phyloP scores from a whole-genome alignment of 768 basidiomycete species.

The Lyophyllum atratum region DNA sequence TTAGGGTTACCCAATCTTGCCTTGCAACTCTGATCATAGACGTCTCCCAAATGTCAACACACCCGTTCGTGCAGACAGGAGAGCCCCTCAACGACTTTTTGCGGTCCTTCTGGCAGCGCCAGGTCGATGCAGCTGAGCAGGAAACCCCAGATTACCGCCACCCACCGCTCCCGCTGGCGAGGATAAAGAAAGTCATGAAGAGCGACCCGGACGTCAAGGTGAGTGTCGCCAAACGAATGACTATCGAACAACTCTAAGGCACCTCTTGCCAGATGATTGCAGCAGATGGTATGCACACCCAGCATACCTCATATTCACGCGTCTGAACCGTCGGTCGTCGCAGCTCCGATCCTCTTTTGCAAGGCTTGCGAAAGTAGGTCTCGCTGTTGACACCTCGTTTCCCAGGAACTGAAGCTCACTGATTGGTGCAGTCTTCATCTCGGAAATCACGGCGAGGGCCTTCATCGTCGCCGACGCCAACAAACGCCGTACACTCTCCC shows the following conservation, averaged over 20 bases:
- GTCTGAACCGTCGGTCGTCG: constrained; percentile 12
- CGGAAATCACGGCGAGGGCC: constrained; percentile 94
- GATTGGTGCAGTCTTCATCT: constrained; percentile 78
- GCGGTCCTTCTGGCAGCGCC: constrained; percentile 87
- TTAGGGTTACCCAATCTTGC: constrained; percentile 13
- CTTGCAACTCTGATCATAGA: not conserved
- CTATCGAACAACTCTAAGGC: constrained; percentile 5
- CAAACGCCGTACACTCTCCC: constrained; percentile 93
- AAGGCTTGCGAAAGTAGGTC: constrained; percentile 97
- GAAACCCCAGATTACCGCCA: constrained; percentile 89
- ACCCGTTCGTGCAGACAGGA: constrained; percentile 77
- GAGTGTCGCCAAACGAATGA: constrained; percentile 24
- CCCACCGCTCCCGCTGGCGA: constrained; percentile 86
- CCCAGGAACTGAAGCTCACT: not conserved
- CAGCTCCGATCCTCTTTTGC: constrained; percentile 93
- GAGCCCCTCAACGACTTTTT: constrained; percentile 88
- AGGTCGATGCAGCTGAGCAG: constrained; percentile 83
- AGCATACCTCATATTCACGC: constrained; percentile 16
- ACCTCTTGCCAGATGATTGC: constrained; percentile 83
- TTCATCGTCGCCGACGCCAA: constrained; percentile 95
- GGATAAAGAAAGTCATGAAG: constrained; percentile 99
- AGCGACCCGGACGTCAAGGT: constrained; percentile 97
- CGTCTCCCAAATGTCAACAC: constrained; percentile 23
- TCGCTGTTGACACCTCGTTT: not conserved
- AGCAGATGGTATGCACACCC: constrained; percentile 70